Evolutionary conservation across 805 yeast genomes (phyloP), one percentile per base, ranked within the genome.

Genomic region (Saccharomycopsis lassenensis): DNA sequence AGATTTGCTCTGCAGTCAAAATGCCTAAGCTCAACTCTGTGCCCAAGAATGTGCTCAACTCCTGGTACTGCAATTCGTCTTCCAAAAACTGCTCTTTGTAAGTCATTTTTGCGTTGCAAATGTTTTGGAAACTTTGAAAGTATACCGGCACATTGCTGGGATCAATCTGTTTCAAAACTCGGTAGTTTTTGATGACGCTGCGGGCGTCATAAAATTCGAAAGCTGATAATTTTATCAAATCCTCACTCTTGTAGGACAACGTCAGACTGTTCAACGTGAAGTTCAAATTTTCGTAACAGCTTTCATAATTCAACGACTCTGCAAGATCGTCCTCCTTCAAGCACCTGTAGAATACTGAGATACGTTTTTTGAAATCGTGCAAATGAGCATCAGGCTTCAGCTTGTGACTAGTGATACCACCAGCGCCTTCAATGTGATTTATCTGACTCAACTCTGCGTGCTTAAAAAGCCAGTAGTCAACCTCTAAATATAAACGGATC

Each of bases 81-180:
- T n/a, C n/a, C n/a, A n/a, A n/a, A n/a, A n/a, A n/a, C n/a, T n/a
- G n/a, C n/a, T n/a, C n/a, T 35, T 5, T 29, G 29, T 8, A 19
- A 50, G 29, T 60, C 65, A 38, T 67, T 67, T 1, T 71, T 62
- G 5, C 61, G 56, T 37, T 73, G 62, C 0, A 56, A 46, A n/a
- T 67, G 26, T 56, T 65, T 5, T 55, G 58, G 23, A 80, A 51
- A 0, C 78, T 69, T 50, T 80, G 86, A 46, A 72, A 67, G 45
- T 76, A 77, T 23, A 58, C 52, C 1, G 80, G 74, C 2, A 51
- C 43, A 31, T 64, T 58, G 0, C 45, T 50, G 0, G 69, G 64
- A 50, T 78, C 83, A 33, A 60, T 39, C 0, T 42, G 35, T 3
- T 52, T 46, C 36, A 66, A 62, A 0, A 52, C 49, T 15, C 66